These are phyloP conservation scores for Zymoseptoria passerinii DNA, from an alignment of 2,329 filamentous ascomycete species.

Conservation along the genomic window DNA sequence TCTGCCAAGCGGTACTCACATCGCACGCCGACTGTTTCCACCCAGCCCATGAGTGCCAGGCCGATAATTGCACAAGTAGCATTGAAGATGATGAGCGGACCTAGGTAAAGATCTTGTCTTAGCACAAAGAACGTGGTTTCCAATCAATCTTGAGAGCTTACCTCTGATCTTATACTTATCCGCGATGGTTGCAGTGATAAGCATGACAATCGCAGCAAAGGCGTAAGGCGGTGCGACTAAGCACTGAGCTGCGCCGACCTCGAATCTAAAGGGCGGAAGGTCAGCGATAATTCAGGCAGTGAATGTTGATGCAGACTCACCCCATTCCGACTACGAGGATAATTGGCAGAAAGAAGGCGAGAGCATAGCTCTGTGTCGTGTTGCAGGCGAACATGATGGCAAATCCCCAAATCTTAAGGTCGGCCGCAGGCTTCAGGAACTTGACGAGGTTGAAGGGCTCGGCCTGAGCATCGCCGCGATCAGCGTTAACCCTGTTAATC, in stretches of 20 bases:
- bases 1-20: constrained; percentile 35
- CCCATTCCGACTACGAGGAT: constrained; percentile 27
- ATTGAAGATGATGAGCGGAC: constrained; percentile 23
- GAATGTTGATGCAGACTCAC: too few relatives aligned
- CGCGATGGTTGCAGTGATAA: constrained; percentile 19
- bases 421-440: constrained; percentile 40
- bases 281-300: too few relatives aligned
- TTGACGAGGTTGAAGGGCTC: constrained; percentile 41
- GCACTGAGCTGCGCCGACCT: constrained; percentile 21
- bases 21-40: constrained; percentile 15
- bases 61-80: constrained; percentile 22
- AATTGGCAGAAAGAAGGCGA: constrained; percentile 51
- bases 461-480: constrained; percentile 42
- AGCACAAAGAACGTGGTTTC: too few relatives aligned
- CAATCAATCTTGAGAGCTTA: neutral
- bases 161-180: constrained; percentile 48
- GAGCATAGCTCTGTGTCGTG: constrained; percentile 64
- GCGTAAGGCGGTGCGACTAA: constrained; percentile 30
- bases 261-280: constrained; percentile 9
- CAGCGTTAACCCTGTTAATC: constrained; percentile 41
- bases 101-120: neutral
- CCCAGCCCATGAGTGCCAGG: constrained; percentile 21
- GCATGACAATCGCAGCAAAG: constrained; percentile 28
- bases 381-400: constrained; percentile 51
- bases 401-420: constrained; percentile 48